Conservation (phyloP, 2,329 filamentous ascomycete genomes). For the Fusarium sp. region DNA sequence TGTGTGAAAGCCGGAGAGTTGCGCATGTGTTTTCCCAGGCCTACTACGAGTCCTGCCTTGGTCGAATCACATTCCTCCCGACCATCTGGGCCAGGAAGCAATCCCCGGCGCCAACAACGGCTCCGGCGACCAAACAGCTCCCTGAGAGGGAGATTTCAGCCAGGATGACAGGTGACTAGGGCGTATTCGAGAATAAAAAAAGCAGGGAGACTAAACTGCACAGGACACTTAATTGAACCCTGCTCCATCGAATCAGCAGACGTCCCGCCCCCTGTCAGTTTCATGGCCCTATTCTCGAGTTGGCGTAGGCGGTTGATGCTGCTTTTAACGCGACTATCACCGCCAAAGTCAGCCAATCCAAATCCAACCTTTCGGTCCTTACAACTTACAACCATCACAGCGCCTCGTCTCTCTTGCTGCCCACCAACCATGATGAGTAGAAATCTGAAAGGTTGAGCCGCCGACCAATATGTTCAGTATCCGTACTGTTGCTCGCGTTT, state of each 20-base stretch:
- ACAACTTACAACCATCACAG: constrained; percentile 40
- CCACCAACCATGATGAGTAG: constrained; percentile 22
- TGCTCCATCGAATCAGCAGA: constrained; percentile 30
- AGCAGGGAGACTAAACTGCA: constrained; percentile 27
- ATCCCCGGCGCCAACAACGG: constrained; percentile 42
- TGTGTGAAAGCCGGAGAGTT: constrained; percentile 28
- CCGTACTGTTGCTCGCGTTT: constrained; percentile 1
- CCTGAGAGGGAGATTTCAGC: constrained; percentile 28
- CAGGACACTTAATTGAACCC: constrained; percentile 9
- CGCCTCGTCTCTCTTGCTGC: constrained; percentile 20
- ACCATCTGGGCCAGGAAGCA: constrained; percentile 43
- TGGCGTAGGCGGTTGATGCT: constrained; percentile 38
- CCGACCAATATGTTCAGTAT: constrained; percentile 25
- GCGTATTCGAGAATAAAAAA: constrained; percentile 42
- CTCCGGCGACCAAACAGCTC: constrained; percentile 38
- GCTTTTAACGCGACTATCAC: constrained; percentile 42
- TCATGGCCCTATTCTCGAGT: constrained; percentile 21
- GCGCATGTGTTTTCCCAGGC: constrained; percentile 21
- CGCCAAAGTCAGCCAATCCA: constrained; percentile 36
- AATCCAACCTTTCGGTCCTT: constrained; percentile 23
- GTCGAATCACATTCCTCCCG: constrained; percentile 46
- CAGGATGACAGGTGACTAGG: constrained; percentile 37
- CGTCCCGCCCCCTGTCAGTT: constrained; percentile 25
- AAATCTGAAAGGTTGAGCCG: constrained; percentile 24
- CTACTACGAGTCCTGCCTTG: constrained; percentile 5